Evolutionary conservation across 768 basidiomycete species (phyloP).

Genomic region (Collybiopsis luxurians): DNA sequence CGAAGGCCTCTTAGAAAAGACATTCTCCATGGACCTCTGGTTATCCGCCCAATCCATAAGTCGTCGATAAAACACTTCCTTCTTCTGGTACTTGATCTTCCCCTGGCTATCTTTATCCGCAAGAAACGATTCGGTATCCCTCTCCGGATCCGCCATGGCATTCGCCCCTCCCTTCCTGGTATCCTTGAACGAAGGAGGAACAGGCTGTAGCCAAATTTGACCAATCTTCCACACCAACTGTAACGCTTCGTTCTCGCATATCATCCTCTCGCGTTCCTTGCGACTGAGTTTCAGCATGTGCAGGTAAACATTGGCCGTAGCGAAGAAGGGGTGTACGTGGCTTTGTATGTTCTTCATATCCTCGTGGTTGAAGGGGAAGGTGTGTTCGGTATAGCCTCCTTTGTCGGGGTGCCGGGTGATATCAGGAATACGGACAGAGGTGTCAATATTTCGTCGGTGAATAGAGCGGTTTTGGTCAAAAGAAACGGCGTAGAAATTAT

Average conservation of each 20-base stretch:
- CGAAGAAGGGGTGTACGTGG: slow-evolving; percentile 4
- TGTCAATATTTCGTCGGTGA: slow-evolving; percentile 1
- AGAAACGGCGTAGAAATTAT: background rate
- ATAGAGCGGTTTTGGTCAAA: slow-evolving; percentile 5
- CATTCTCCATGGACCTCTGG: background rate
- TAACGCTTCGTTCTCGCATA: background rate
- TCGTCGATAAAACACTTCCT: background rate
- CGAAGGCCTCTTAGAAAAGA: background rate
- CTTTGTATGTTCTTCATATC: background rate
- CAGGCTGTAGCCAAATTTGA: background rate
- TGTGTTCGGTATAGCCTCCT: background rate
- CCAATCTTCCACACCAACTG: background rate
- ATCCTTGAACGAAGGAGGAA: background rate
- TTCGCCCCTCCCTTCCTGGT: background rate
- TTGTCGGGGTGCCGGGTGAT: background rate
- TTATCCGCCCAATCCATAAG: background rate
- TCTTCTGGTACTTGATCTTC: background rate
- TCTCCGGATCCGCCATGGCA: background rate
- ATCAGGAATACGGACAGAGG: background rate
- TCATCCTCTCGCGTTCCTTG: background rate
- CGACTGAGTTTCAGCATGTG: background rate
- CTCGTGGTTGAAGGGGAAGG: background rate
- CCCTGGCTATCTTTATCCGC: background rate
- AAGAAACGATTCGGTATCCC: background rate
- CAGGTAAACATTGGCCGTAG: background rate